These are phyloP conservation scores for Paradendryphiella salina DNA, from an alignment of 2,329 filamentous ascomycete genomes.

Conservation along the genomic window DNA sequence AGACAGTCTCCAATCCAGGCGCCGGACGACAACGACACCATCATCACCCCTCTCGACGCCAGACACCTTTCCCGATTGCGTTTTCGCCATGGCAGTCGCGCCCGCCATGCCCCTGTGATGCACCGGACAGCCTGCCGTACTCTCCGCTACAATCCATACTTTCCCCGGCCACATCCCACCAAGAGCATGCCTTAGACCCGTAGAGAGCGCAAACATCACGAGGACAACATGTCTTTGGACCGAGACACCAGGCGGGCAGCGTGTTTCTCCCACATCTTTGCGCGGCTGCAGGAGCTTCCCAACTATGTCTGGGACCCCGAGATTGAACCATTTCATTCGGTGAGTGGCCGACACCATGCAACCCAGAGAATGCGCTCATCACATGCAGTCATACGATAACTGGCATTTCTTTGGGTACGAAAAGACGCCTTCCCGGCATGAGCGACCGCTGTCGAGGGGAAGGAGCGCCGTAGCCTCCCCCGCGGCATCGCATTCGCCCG, in stretches of 20 bases:
- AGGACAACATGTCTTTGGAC: slow-evolving; percentile 25
- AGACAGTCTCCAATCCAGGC: background rate
- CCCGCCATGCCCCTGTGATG: background rate
- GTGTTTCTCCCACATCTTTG: slow-evolving; percentile 40
- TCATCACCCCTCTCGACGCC: slow-evolving; percentile 5
- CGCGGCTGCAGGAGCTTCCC: slow-evolving; percentile 45
- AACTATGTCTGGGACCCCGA: slow-evolving; percentile 48
- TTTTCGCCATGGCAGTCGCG: slow-evolving; percentile 9
- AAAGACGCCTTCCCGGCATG: slow-evolving; percentile 19
- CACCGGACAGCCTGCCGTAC: background rate
- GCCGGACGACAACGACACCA: slow-evolving; percentile 1
- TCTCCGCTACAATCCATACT: background rate
- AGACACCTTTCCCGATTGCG: background rate
- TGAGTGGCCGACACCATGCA: slow-evolving; percentile 20
- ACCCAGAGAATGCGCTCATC: slow-evolving; percentile 20
- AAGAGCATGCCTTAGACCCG: slow-evolving; percentile 12
- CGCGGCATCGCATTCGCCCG: slow-evolving; percentile 36
- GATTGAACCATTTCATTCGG: slow-evolving; percentile 54
- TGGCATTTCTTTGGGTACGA: slow-evolving; percentile 63
- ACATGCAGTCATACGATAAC: slow-evolving; percentile 74
- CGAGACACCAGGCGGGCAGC: slow-evolving; percentile 21
- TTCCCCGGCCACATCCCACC: background rate
- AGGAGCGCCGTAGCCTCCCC: slow-evolving; percentile 32
- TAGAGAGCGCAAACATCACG: background rate
- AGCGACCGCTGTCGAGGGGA: slow-evolving; percentile 32